These are phyloP conservation scores for Termitomyces heimii DNA, from an alignment of 768 basidiomycete genomes.

Conservation along the genomic window DNA sequence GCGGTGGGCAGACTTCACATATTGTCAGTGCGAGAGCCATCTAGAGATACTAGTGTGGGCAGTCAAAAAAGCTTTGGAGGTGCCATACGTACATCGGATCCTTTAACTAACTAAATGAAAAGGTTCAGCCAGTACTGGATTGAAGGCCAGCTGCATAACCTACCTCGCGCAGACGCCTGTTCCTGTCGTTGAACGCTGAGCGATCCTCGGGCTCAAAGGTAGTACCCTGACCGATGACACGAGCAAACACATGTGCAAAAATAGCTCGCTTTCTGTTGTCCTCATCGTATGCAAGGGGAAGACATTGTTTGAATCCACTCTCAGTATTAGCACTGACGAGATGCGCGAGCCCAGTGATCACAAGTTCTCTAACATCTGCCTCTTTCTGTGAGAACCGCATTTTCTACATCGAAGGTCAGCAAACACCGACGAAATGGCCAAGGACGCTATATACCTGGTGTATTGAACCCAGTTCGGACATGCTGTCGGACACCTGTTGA, in stretches of 20 bases:
- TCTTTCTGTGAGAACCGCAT: slow-evolving; percentile 42
- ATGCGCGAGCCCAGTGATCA: slow-evolving; percentile 76
- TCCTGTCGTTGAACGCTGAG: slow-evolving; percentile 37
- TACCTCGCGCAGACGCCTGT: slow-evolving; percentile 57
- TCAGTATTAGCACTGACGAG: slow-evolving; percentile 82
- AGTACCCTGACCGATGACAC: slow-evolving; percentile 75
- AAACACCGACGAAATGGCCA: neutral
- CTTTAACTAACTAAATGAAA: slow-evolving; percentile 55
- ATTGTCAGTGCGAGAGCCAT: slow-evolving; percentile 79
- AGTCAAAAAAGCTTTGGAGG: neutral
- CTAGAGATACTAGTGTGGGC: slow-evolving; percentile 28
- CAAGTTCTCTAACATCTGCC: slow-evolving; percentile 64
- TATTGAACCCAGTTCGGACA: slow-evolving; percentile 42
- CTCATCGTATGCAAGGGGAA: slow-evolving; percentile 69
- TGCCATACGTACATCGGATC: slow-evolving; percentile 52
- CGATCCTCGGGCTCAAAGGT: slow-evolving; percentile 64
- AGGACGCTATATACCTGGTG: slow-evolving; percentile 29
- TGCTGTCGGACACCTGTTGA: slow-evolving; percentile 39
- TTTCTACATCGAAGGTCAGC: slow-evolving; percentile 24
- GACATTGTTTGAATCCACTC: slow-evolving; percentile 84
- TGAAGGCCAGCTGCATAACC: slow-evolving; percentile 11
- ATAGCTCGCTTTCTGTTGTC: slow-evolving; percentile 68
- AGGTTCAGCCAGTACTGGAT: neutral
- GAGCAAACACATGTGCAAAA: slow-evolving; percentile 80
- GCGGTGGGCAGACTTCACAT: slow-evolving; percentile 77